Evolutionary conservation across 257 asterid genomes (phyloP).

Genomic region (Catharanthus roseus): DNA sequence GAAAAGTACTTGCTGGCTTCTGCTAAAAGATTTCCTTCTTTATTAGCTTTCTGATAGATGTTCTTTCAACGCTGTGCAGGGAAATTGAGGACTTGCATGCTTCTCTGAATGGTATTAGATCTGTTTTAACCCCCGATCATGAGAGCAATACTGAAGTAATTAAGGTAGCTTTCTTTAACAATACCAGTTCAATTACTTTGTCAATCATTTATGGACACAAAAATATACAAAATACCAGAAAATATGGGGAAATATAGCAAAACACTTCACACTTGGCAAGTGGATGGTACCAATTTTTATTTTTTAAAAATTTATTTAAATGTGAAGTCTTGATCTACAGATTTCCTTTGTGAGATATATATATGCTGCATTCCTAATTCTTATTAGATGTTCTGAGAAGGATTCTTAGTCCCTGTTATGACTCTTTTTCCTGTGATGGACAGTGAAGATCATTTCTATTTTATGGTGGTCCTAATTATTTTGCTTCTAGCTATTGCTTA

Average conservation of each 20-base stretch:
- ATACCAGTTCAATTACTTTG: background rate
- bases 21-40: conserved; percentile 18
- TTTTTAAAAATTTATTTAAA: background rate
- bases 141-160: conserved; percentile 49
- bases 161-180: conserved; percentile 41
- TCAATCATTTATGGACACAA: background rate
- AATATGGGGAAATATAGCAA: no score
- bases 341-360: background rate
- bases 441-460: background rate
- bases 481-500: background rate
- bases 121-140: conserved; percentile 31
- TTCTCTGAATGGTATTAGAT: conserved; percentile 26
- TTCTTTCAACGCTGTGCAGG: conserved; percentile 34
- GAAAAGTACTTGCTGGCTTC: background rate
- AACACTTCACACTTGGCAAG: no score
- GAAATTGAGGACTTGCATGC: conserved; percentile 52
- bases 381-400: background rate
- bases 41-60: background rate
- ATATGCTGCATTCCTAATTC: background rate
- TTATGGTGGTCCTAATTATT: background rate
- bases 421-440: no score
- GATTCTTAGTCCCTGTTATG: background rate
- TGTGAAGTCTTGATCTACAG: background rate
- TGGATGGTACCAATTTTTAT: background rate
- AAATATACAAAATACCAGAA: background rate